A percentile compares a stretch with the other conserved stretches of the same genome.
These are phyloP conservation scores for Phytophthora tentaculata DNA, from an alignment of 352 stramenopile species.

Conservation along the genomic window DNA sequence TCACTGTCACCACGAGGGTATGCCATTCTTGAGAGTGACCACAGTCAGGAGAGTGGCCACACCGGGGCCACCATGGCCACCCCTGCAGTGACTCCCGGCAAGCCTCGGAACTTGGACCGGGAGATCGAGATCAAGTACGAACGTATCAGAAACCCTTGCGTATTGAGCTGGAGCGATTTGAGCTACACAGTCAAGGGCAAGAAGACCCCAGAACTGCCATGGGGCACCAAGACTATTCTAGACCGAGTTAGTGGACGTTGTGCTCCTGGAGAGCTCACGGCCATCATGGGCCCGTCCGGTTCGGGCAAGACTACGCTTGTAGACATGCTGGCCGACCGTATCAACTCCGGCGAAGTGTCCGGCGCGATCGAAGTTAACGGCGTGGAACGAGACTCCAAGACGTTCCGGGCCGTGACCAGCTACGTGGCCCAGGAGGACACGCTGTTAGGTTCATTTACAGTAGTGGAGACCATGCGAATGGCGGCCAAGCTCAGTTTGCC, in stretches of 20 bases:
- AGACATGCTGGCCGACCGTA: slow-evolving; percentile 66
- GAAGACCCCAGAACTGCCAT: slow-evolving; percentile 13
- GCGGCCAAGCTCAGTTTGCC: slow-evolving; percentile 65
- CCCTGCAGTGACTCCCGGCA: neutral
- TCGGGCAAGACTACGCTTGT: slow-evolving; percentile 71
- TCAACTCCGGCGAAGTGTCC: slow-evolving; percentile 49
- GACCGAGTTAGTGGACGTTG: slow-evolving; percentile 59
- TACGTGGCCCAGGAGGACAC: slow-evolving; percentile 79
- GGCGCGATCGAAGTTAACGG: slow-evolving; percentile 64
- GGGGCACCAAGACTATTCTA: slow-evolving; percentile 50
- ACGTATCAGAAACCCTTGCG: slow-evolving; percentile 33
- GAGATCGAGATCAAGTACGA: slow-evolving; percentile 30
- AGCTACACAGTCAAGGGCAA: slow-evolving; percentile 40
- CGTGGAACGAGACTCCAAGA: slow-evolving; percentile 29
- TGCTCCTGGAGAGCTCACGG: slow-evolving; percentile 57
- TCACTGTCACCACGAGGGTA: slow-evolving; percentile 23
- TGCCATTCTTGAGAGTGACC: slow-evolving; percentile 23
- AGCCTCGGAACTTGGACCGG: slow-evolving; percentile 2
- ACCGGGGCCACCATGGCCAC: slow-evolving; percentile 3
- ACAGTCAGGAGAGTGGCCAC: slow-evolving; percentile 16
- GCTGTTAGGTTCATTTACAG: slow-evolving; percentile 69
- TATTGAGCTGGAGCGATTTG: slow-evolving; percentile 54
- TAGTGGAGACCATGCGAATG: slow-evolving; percentile 70
- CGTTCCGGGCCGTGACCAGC: slow-evolving; percentile 50
- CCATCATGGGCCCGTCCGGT: slow-evolving; percentile 72